Evolutionary conservation across 192 early-diverging fungal genomes (phyloP), one percentile per base, ranked within the genome.

Genomic region (Podila minutissima): DNA sequence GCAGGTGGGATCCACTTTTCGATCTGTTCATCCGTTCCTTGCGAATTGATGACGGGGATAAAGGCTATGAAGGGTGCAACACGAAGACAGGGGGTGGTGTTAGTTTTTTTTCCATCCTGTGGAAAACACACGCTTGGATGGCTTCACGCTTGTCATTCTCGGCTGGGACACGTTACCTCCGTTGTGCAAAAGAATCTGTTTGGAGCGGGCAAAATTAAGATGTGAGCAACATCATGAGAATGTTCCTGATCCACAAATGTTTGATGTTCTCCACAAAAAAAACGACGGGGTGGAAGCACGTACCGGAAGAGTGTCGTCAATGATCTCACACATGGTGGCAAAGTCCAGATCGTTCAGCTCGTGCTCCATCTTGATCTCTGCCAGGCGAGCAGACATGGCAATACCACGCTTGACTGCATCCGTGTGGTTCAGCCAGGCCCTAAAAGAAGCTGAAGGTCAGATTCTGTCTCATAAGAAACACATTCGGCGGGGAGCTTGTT

Each of bases 21-120:
- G 62, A 88, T 79, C 76, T 96, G 95, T 83, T 94, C 93, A 48
- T 83, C 82, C 0, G 89, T 89, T 51, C 90, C 91, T 71, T 93
- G 92, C 33, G 88, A 88, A 70, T 89, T 82, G 62, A 96, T 86
- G 31, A 92, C 91, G 1, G 93, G 92, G 29, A 93, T 92, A 66
- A 96, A 96, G 74, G 93, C 94, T 55, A 55, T 12, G 24, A 26
- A 24, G 11, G 8, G 53, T 55, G 24, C 3, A 55, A 0, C 41
- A 46, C 15, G 41, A 46, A 46, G 4, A 13, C 12, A 1, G 15
- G 13, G 35, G 41, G 15, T 1, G 15, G 4, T 46, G 13, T 46
- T 17, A 1, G 15, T 46, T 46, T 3, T 17, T 13, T 46, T 46
- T 46, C 41, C 3, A 17, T 17, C 13, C 41, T 2, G 15, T 2